Conservation (phyloP, 345 rosid species). For the Hibiscus mutabilis region DNA sequence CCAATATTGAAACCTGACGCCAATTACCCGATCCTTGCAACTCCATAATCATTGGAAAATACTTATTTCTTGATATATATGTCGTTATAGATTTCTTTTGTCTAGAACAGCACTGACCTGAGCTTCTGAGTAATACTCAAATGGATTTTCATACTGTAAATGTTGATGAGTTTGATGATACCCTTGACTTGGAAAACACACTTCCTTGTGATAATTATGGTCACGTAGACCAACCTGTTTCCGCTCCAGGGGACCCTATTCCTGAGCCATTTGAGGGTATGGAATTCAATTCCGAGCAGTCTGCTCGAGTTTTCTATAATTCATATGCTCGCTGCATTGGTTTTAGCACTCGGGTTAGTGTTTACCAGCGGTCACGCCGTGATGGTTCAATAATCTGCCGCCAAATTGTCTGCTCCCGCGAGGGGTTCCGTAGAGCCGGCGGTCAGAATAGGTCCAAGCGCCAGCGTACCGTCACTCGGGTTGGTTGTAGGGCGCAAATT, state of each 20-base stretch:
- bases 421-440: conserved; percentile 32
- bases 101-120: neutral
- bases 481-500: conserved; percentile 44
- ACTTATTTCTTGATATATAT: neutral
- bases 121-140: neutral
- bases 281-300: conserved; percentile 44
- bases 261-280: conserved; percentile 33
- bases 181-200: conserved; percentile 4
- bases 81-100: neutral
- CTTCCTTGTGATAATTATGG: neutral
- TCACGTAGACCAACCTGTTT: neutral
- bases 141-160: conserved; percentile 20
- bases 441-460: conserved; percentile 26
- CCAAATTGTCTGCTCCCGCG: conserved; percentile 39
- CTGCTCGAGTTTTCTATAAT: conserved; percentile 38
- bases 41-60: too few species aligned
- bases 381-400: conserved; percentile 38
- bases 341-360: conserved; percentile 35
- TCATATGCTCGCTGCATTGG: conserved; percentile 42
- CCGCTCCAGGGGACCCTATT: conserved; percentile 15
- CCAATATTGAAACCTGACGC: too few species aligned
- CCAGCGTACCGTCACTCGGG: conserved; percentile 34
- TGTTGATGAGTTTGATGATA: conserved; percentile 7
- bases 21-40: too few species aligned
- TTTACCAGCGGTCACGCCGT: conserved; percentile 32